Evolutionary conservation across 305 asterid genomes (phyloP), one percentile per base, ranked within the genome.

Genomic region (Lippia alba): DNA sequence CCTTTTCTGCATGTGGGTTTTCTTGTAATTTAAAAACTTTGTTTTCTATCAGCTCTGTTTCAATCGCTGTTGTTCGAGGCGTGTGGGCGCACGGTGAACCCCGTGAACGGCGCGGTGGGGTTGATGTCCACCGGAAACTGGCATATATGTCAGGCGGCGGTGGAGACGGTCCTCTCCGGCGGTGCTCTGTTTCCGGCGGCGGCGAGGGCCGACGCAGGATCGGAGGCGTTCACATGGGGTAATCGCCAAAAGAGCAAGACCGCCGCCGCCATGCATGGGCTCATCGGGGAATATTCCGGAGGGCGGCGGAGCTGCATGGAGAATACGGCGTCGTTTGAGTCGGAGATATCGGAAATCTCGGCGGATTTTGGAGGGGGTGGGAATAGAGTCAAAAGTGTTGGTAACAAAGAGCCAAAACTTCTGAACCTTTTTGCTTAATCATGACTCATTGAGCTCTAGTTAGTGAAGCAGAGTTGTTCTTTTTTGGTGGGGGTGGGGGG

Each of bases 21-120:
- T 74, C 3, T n/a, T 1, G 30, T 8, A 66, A 3, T 36, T 9
- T 48, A 14, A 51, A 51, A n/a, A n/a, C n/a, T 30, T 33, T 39
- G 33, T 30, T 3, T 19, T 16, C 6, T 56, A 34, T 15, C 56
- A 91, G 98, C 92, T 74, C 33, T 91, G 74, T 93, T 93, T 74
- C 92, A 84, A 59, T 93, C 98, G 41, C 83, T 93, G 73, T 56
- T 93, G 51, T 91, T 68, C 2, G 98, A 93, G 81, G 98, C 98
- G 8, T 89, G 97, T 18, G 97, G 97, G 48, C 81, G 98, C 48
- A 83, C 96, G 71, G 88, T 89, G 82, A 89, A 89, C 78, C 98
- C 98, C 32, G 98, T 93, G 74, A 78, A 79, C 61, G 98, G 98
- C 49, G 98, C 91, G 24, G 94, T 93, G 46, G 98, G 97, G 32